Percentiles rank a stretch among this genome's conserved stretches.
phyloP scores from a whole-genome alignment of 1,284 basidiomycete species.

The Hymenochaete sp. region DNA sequence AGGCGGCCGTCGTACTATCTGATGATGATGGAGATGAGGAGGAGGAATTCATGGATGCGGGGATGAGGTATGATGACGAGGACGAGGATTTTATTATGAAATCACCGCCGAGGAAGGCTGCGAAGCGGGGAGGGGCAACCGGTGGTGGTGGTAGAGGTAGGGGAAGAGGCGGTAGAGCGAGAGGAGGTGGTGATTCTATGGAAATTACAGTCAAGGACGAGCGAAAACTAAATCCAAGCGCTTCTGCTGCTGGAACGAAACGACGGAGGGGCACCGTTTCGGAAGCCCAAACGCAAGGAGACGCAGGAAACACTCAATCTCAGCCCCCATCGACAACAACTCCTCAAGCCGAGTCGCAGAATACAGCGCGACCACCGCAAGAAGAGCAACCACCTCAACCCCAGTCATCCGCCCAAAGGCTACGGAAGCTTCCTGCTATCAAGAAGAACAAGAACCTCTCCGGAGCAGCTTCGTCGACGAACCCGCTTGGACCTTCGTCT shows the following conservation, averaged over 20 bases:
- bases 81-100: slow-evolving; percentile 31
- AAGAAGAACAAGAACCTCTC: slow-evolving; percentile 53
- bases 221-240: slow-evolving; percentile 19
- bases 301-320: neutral
- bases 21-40: slow-evolving; percentile 25
- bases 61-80: slow-evolving; percentile 13
- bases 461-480: slow-evolving; percentile 24
- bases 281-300: slow-evolving; percentile 5
- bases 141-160: slow-evolving; percentile 21
- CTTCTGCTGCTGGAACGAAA: slow-evolving; percentile 9
- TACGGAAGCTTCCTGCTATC: slow-evolving; percentile 60
- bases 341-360: neutral
- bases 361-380: slow-evolving; percentile 13
- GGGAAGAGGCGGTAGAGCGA: slow-evolving; percentile 24
- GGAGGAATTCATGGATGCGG: slow-evolving; percentile 16
- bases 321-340: neutral
- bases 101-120: slow-evolving; percentile 21
- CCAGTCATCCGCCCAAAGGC: slow-evolving; percentile 34
- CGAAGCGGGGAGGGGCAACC: slow-evolving; percentile 23
- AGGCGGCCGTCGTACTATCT: slow-evolving; percentile 19
- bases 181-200: slow-evolving; percentile 22
- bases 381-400: slow-evolving; percentile 19
- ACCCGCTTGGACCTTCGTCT: slow-evolving; percentile 25
- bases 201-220: slow-evolving; percentile 34
- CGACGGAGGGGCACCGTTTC: slow-evolving; percentile 10